phyloP scores from a whole-genome alignment of 2,329 filamentous ascomycete species.

The Fusarium proliferatum region DNA sequence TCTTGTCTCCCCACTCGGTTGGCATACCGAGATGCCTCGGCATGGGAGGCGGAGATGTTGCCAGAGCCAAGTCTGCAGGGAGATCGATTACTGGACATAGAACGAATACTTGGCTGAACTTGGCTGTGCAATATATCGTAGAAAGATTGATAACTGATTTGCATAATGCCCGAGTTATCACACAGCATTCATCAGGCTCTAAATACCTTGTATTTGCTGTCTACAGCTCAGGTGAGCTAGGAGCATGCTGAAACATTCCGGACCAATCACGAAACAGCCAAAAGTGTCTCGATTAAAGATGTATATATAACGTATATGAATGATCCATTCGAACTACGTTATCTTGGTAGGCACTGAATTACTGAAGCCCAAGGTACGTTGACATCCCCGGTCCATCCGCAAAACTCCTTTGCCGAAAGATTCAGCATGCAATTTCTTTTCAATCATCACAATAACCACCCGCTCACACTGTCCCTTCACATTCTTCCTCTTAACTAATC shows the following conservation, averaged over 20 bases:
- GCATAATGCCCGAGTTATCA: background rate
- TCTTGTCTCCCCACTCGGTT: conserved; percentile 19
- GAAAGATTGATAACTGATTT: background rate
- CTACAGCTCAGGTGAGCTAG: background rate
- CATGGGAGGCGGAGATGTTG: conserved; percentile 3
- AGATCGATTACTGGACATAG: background rate
- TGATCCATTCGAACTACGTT: background rate
- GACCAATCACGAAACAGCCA: background rate
- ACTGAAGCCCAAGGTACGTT: background rate
- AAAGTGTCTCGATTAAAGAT: background rate
- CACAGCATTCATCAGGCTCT: background rate
- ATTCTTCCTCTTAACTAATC: background rate
- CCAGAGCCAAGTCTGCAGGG: background rate
- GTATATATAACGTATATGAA: background rate
- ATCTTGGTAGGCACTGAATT: background rate
- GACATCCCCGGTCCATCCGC: background rate
- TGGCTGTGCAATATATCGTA: background rate
- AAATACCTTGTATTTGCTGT: background rate
- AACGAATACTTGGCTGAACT: background rate
- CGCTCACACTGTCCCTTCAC: background rate
- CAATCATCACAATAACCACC: conserved; percentile 16
- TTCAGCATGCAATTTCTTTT: conserved; percentile 33
- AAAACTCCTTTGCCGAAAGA: conserved; percentile 38
- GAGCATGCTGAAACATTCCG: background rate
- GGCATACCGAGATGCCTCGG: conserved; percentile 17